These are phyloP conservation scores for Diaporthe capsici DNA, from an alignment of 2,329 filamentous ascomycete genomes.

Conservation along the genomic window DNA sequence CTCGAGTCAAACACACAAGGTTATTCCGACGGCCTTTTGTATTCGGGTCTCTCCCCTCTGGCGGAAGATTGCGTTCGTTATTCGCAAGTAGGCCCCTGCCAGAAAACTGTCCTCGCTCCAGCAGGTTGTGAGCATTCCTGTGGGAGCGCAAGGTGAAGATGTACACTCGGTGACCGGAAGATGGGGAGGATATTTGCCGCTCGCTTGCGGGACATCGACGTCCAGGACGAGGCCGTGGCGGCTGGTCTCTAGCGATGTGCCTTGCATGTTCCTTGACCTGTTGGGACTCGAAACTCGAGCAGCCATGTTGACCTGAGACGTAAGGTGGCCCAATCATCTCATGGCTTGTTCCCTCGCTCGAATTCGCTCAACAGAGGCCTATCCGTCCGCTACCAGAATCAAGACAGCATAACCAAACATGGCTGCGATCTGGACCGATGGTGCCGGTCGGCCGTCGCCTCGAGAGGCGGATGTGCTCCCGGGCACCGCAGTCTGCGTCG, in stretches of 20 bases:
- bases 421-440: neutral
- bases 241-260: neutral
- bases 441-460: neutral
- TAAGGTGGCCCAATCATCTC: neutral
- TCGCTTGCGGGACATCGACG: too few species aligned
- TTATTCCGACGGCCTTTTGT: neutral
- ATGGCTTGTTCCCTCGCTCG: neutral
- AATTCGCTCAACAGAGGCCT: neutral
- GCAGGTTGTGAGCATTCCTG: too few species aligned
- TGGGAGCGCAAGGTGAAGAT: neutral
- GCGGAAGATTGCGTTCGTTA: neutral
- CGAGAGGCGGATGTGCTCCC: neutral
- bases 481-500: neutral
- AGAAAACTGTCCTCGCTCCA: neutral
- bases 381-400: neutral
- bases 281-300: neutral
- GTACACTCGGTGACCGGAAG: neutral
- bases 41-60: neutral
- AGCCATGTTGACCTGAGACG: neutral
- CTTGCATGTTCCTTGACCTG: too few species aligned
- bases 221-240: neutral
- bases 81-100: neutral
- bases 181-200: neutral
- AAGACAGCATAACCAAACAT: neutral
- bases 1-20: neutral